Conservation (phyloP, 2,329 filamentous ascomycete species). For the Rhexocercosporidium sp. region DNA sequence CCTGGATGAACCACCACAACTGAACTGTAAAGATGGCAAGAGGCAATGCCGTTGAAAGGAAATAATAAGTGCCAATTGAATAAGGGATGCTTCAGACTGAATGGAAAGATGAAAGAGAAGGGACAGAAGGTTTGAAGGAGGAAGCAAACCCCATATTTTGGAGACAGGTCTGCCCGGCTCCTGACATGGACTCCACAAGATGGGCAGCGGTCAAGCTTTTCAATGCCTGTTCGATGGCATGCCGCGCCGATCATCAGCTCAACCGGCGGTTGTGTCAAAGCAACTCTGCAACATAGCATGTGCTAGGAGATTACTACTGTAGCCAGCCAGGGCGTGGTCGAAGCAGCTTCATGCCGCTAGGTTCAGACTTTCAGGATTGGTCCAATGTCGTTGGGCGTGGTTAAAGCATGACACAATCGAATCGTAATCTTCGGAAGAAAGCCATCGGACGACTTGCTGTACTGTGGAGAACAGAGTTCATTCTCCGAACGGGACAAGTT, state of each 20-base stretch:
- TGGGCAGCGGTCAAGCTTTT: constrained; percentile 12
- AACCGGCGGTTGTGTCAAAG: background rate
- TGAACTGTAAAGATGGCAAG: background rate
- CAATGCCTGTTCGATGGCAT: constrained; percentile 5
- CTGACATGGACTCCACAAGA: background rate
- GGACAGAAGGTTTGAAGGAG: background rate
- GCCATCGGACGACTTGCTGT: background rate
- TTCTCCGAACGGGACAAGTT: background rate
- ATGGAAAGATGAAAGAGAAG: constrained; percentile 1
- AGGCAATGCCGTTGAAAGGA: background rate
- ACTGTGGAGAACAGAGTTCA: background rate
- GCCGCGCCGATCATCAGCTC: constrained; percentile 3
- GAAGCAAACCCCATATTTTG: constrained; percentile 2
- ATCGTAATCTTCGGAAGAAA: background rate
- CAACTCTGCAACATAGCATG: constrained; percentile 1
- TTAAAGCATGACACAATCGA: constrained; percentile 5
- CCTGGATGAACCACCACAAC: background rate
- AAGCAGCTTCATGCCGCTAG: constrained; percentile 5
- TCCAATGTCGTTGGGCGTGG: background rate
- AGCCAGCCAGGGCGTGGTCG: background rate
- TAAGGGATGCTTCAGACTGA: background rate
- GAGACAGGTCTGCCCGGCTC: background rate
- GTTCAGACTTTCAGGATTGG: background rate
- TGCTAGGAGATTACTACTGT: constrained; percentile 2
- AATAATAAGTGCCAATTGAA: background rate